Evolutionary conservation across 2,329 filamentous ascomycete genomes (phyloP), one percentile per base, ranked within the genome.

Genomic region (Karstenula rhodostoma): DNA sequence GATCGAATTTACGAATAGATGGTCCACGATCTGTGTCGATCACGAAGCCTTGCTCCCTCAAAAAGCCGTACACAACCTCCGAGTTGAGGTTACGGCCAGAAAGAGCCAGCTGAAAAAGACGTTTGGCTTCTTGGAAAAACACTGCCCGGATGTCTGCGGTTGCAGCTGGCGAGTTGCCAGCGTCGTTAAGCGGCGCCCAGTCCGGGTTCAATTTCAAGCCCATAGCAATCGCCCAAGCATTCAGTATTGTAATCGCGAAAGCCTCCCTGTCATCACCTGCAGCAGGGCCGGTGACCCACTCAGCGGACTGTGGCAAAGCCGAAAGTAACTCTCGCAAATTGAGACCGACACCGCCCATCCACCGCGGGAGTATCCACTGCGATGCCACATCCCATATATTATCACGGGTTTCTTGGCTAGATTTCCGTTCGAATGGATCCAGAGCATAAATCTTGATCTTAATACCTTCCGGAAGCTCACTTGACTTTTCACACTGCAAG

Each of bases 191-290:
- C 25, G 48, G 40, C 22, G 32, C 43, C 27, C 66, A 69, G 7
- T 33, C 23, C 4, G 58, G 29, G 10, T 66, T 59, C 0, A 54
- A 44, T 19, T 50, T 48, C 6, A 70, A 54, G 2, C 64, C 67
- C 63, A 72, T 55, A 3, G 63, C 67, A 10, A 70, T 33, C 9
- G 63, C 54, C 67, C 67, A 72, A 1, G 61, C 68, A 29, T 62
- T 69, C 27, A 69, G n/a, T 7, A 69, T 53, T 1, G 56, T 56
- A 19, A 53, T 64, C 12, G 43, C 42, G 17, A 47, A 50, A 23
- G 56, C 59, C 13, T 43, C 49, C 10, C 52, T 48, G 0, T 23
- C 15, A 10, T 48, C 48, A 12, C 42, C 37, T 29, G 43, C 12
- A 23, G 60, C 62, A 15, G 62, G 50, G 29, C 53, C 61, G 10